Conservation (phyloP, 441 rosid species). For the Pelargonium myrrhifolium region DNA sequence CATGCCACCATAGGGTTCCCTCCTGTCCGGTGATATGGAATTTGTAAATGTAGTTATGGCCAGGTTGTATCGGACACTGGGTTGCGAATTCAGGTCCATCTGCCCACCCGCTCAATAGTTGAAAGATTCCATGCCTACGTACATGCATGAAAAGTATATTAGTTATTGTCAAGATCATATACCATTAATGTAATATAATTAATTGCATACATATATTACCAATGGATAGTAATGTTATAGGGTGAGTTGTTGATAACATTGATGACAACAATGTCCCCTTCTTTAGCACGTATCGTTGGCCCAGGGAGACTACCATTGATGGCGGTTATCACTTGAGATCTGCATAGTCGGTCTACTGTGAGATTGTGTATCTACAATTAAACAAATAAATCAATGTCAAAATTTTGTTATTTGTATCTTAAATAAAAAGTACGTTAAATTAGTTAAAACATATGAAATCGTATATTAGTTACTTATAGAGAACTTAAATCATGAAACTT, state of each 20-base stretch:
- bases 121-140: conserved; percentile 86
- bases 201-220: too few species aligned
- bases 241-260: conserved; percentile 74
- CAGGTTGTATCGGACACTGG: conserved; percentile 75
- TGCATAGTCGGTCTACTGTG: conserved; percentile 49
- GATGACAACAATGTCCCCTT: conserved; percentile 70
- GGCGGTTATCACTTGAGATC: conserved; percentile 49
- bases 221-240: conserved; percentile 72
- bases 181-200: too few species aligned
- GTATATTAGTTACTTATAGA: too few species aligned
- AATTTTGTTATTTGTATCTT: too few species aligned
- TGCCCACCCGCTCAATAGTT: conserved; percentile 64
- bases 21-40: conserved; percentile 56
- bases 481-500: too few species aligned
- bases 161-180: too few species aligned
- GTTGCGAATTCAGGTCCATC: conserved; percentile 80
- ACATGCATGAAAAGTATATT: too few species aligned
- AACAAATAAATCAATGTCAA: too few species aligned
- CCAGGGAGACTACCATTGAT: conserved; percentile 79
- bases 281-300: conserved; percentile 47
- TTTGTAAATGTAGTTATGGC: conserved; percentile 50
- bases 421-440: too few species aligned
- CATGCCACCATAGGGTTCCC: conserved; percentile 28
- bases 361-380: conserved; percentile 51
- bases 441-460: too few species aligned